Percentiles rank a stretch among this genome's conserved stretches.
These are phyloP conservation scores for Mucor plumbeus DNA, from an alignment of 371 early-diverging fungal species.

Conservation along the genomic window DNA sequence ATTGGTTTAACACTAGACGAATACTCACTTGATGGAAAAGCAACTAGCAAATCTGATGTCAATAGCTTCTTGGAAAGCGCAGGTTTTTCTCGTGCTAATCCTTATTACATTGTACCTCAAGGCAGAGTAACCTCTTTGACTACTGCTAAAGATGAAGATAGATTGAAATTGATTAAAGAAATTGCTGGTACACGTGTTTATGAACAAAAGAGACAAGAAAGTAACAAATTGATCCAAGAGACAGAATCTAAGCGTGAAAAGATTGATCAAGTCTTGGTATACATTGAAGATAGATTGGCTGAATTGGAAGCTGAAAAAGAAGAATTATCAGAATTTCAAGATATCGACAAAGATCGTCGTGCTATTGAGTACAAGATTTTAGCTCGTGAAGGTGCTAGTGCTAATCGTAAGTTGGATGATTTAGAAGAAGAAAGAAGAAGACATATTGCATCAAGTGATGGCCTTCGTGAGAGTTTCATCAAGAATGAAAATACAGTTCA, in stretches of 20 bases:
- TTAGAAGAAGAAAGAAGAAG: constrained; percentile 61
- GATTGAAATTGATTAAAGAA: constrained; percentile 93
- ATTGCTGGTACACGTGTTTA: constrained; percentile 99
- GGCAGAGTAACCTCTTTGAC: constrained; percentile 96
- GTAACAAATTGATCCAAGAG: constrained; percentile 92
- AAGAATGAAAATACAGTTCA: constrained; percentile 43
- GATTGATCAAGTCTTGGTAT: constrained; percentile 87
- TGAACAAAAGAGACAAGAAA: constrained; percentile 92
- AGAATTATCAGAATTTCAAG: constrained; percentile 87
- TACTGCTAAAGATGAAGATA: constrained; percentile 91
- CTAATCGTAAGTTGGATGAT: constrained; percentile 76
- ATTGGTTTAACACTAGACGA: constrained; percentile 98
- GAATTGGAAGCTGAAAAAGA: constrained; percentile 95
- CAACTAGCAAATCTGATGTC: constrained; percentile 90
- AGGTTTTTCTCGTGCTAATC: constrained; percentile 97
- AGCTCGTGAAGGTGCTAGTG: constrained; percentile 85
- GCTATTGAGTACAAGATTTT: constrained; percentile 93
- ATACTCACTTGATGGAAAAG: constrained; percentile 94
- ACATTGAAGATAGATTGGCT: constrained; percentile 87
- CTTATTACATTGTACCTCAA: constrained; percentile 99
- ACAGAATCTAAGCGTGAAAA: constrained; percentile 88
- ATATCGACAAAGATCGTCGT: constrained; percentile 85
- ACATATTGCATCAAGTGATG: constrained; percentile 48
- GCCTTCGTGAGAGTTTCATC: constrained; percentile 39
- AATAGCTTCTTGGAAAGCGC: constrained; percentile 95